Base-by-base conservation (phyloP, 257 asterid genomes). In the Lantana camara region DNA sequence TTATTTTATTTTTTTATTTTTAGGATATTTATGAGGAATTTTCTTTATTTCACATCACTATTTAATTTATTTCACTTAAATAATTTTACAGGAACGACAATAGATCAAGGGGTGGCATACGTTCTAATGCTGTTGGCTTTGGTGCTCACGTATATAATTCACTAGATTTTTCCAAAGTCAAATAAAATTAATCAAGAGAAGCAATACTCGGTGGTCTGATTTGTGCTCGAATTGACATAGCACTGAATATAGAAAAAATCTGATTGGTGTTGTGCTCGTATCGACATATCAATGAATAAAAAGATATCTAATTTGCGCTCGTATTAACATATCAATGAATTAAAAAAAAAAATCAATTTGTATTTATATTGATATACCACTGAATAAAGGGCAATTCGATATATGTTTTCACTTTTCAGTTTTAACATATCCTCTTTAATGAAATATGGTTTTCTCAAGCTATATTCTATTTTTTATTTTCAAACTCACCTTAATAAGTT, bases 21-120 rank as follows among this genome's bases (percentile, higher is more conserved):
- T 27, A 2, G 32, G 32, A 27, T 27, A 27, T 2, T 27, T 27
- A 27, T 27, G 32, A 2, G 32, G 5, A 2, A 27, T 27, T 27
- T 27, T n/a, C n/a, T 27, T 27, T 27, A 27, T 27, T 2, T 27
- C 2, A 27, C 2, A 4, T 35, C 10, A 15, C 12, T 52, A 24
- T 11, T 20, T 22, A 35, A 15, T 21, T 45, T 12, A 9, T 62
- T 55, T 3, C 3, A 7, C 7, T 62, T 41, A 5, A 0, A 13
- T 3, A 14, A 53, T 37, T 27, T 34, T 59, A 13, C 63, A 82
- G 89, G 89, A 16, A 80, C 87, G 13, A 50, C 89, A 34, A 78
- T 82, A 57, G 89, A 85, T 67, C 93, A 82, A 67, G 82, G 89
- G 0, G 71, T 85, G 17, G 93, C 85, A 10, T 82, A 77, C 54